phyloP scores from a whole-genome alignment of 352 stramenopile species.

The Blastocystis hominis region DNA sequence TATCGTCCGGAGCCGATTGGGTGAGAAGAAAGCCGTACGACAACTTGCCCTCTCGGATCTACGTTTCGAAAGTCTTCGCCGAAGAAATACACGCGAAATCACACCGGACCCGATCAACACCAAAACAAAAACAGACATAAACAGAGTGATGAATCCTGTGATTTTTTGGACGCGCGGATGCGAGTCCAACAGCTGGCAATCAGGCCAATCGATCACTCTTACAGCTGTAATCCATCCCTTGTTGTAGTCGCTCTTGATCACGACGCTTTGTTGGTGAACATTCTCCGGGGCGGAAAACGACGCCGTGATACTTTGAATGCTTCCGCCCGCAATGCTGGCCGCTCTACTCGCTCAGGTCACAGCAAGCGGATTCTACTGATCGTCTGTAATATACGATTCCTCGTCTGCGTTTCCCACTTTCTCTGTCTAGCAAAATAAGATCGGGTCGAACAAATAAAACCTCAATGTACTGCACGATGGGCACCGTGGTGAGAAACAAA shows the following conservation, averaged over 20 bases:
- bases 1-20: not conserved
- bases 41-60: not conserved
- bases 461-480: conserved; percentile 7
- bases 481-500: not conserved
- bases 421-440: not conserved
- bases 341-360: not conserved
- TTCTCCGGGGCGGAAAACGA: not conserved
- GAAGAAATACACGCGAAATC: not conserved
- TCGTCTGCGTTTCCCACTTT: not conserved
- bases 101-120: not conserved
- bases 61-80: not conserved
- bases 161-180: not conserved
- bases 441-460: not conserved
- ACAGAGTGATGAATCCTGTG: not conserved
- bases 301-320: not conserved
- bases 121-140: not conserved
- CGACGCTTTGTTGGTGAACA: not conserved
- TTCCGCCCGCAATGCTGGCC: not conserved
- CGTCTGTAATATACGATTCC: not conserved
- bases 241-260: conserved; percentile 43
- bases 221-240: not conserved
- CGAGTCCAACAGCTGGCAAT: not conserved
- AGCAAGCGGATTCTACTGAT: not conserved
- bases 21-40: not conserved
- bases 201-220: not conserved